phyloP scores from a whole-genome alignment of 2,329 filamentous ascomycete species.

The Exophiala aquamarina region DNA sequence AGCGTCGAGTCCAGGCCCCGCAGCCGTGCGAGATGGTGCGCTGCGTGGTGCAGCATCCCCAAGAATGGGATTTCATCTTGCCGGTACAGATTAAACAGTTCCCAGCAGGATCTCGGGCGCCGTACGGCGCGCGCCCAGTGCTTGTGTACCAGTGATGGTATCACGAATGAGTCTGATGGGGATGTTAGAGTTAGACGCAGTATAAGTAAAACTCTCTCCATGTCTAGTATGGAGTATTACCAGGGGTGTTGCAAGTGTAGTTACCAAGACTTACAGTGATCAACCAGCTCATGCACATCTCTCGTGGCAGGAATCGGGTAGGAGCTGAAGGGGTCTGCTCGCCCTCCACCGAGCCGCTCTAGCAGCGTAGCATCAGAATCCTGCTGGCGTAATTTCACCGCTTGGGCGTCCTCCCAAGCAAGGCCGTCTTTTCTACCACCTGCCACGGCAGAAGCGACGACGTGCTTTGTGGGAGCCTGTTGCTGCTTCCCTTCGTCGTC shows the following conservation, averaged over 20 bases:
- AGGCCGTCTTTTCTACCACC: not conserved
- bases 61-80: conserved; percentile 15
- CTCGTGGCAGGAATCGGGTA: conserved; percentile 14
- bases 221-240: not conserved
- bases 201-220: too few species aligned
- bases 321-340: conserved; percentile 14
- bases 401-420: not conserved
- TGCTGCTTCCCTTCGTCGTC: not conserved
- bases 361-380: not conserved
- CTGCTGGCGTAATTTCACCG: not conserved
- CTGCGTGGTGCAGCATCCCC: conserved; percentile 18
- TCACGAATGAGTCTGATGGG: conserved; percentile 18
- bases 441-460: too few species aligned
- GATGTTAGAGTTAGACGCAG: too few species aligned
- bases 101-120: conserved; percentile 15
- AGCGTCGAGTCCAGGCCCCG: conserved; percentile 8
- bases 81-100: conserved; percentile 19
- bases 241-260: not conserved
- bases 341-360: conserved; percentile 6
- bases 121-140: conserved; percentile 16
- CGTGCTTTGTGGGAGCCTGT: not conserved
- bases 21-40: conserved; percentile 13
- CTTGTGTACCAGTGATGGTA: conserved; percentile 14
- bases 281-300: conserved; percentile 19
- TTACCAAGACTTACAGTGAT: conserved; percentile 10